A percentile compares a stretch with the other conserved stretches of the same genome.
phyloP scores from a whole-genome alignment of 371 early-diverging fungal genomes.

The Mucor racemosus region DNA sequence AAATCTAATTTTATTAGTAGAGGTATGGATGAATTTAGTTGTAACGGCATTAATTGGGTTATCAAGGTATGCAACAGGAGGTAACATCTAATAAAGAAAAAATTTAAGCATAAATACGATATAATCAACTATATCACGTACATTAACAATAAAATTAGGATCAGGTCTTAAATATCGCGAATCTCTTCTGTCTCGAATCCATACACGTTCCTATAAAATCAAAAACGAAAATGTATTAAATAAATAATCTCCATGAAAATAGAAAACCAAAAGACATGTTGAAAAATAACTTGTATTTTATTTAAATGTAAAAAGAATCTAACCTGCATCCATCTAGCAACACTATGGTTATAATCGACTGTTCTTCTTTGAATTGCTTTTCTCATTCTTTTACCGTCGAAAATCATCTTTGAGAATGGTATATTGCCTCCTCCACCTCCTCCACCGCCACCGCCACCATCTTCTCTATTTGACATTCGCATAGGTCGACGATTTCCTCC shows the following conservation, averaged over 20 bases:
- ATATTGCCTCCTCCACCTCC: slow-evolving; percentile 25
- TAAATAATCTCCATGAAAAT: not conserved
- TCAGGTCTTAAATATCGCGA: slow-evolving; percentile 78
- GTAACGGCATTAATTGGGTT: slow-evolving; percentile 86
- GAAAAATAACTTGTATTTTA: not conserved
- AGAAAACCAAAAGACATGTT: slow-evolving; percentile 11
- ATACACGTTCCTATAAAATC: slow-evolving; percentile 54
- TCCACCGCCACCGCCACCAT: slow-evolving; percentile 21
- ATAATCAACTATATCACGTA: slow-evolving; percentile 42
- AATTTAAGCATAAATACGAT: not conserved
- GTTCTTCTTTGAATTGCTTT: slow-evolving; percentile 95
- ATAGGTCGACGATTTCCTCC: slow-evolving; percentile 19
- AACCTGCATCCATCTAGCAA: slow-evolving; percentile 86
- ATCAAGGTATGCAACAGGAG: slow-evolving; percentile 78
- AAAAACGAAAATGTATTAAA: slow-evolving; percentile 8
- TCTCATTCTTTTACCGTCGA: slow-evolving; percentile 94
- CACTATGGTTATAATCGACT: slow-evolving; percentile 92
- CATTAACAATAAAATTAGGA: slow-evolving; percentile 85
- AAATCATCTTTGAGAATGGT: slow-evolving; percentile 61
- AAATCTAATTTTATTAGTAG: slow-evolving; percentile 96
- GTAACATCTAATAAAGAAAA: slow-evolving; percentile 59
- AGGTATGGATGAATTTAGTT: slow-evolving; percentile 95
- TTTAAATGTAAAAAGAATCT: slow-evolving; percentile 17
- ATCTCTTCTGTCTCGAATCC: slow-evolving; percentile 69
- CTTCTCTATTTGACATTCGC: slow-evolving; percentile 20